Base-by-base conservation (phyloP, 1,284 basidiomycete species). In the Sanghuangporus sanghuang region DNA sequence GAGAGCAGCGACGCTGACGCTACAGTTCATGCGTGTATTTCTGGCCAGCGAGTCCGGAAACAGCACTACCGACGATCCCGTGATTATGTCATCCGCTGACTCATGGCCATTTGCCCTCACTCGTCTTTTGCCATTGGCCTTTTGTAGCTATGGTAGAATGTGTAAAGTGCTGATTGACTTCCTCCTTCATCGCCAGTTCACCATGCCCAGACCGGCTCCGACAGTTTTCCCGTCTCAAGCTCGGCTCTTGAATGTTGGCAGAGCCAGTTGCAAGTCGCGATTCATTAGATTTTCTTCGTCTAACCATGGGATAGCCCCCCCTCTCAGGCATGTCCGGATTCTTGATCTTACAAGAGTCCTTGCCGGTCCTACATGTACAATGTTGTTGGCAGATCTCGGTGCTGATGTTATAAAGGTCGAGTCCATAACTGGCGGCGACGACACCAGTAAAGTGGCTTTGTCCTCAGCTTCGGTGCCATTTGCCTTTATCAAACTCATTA, bases 401-500 rank as follows among this genome's bases (percentile, higher is more conserved):
- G 95, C 95, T 62, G 93, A 97, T 73, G 93, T 98, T 42, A 87
- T 97, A 75, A 98, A 94, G 75, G 84, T 95, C 23, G 93, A 95
- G 72, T 89, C 93, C 69, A 83, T 88, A 39, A 81, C 81, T 35
- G 81, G 81, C 62, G 95, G 96, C 39, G 96, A 98, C 72, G 96
- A 98, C 76, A 98, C 96, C 23, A 85, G 95, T 89, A 75, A 71
- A 52, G 77, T 38, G 16, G 16, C 16, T 46, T n/a, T 46, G 7
- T 6, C 7, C 21, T 46, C 44, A 18, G 16, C 21, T n/a, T 46
- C 40, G 16, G 21, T 5, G 44, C 16, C 9, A 46, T 16, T 18
- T 32, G 49, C 48, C 16, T 16, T 53, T 21, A 59, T 32, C 40
- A 21, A 23, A 46, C 16, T 18, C 3, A 44, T 40, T 38, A 44